Percentiles rank a stretch among this genome's conserved stretches.
phyloP scores from a whole-genome alignment of 169 alveolate genomes.

The Cryptosporidium xiaoi region DNA sequence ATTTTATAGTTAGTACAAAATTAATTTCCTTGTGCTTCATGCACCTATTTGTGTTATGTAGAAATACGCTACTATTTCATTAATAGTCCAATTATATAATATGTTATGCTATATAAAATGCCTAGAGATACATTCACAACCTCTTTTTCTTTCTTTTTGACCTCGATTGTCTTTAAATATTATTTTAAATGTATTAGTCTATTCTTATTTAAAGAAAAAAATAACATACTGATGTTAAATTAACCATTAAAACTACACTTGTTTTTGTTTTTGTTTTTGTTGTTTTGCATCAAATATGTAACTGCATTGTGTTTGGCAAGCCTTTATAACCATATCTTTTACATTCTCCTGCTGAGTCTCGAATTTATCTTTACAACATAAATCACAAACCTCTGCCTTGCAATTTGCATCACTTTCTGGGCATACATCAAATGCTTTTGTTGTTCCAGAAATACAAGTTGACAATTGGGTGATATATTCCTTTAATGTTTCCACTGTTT shows the following conservation, averaged over 20 bases:
- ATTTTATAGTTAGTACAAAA: too few species aligned
- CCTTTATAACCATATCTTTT: constrained; percentile 13
- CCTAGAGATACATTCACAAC: too few species aligned
- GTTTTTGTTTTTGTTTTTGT: not conserved
- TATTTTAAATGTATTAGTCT: too few species aligned
- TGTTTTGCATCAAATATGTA: constrained; percentile 17
- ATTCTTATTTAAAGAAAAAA: too few species aligned
- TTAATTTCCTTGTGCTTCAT: too few species aligned
- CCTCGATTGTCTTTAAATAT: too few species aligned
- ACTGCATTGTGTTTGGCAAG: constrained; percentile 60
- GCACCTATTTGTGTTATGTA: too few species aligned
- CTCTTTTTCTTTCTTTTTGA: too few species aligned
- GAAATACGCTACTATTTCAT: too few species aligned
- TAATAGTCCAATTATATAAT: too few species aligned
- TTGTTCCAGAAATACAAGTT: constrained; percentile 58
- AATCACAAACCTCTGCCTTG: constrained; percentile 50
- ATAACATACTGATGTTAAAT: too few species aligned
- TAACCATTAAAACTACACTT: not conserved
- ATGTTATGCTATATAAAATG: too few species aligned
- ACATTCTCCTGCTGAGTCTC: constrained; percentile 6
- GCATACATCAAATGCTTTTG: constrained; percentile 61
- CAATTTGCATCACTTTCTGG: constrained; percentile 53
- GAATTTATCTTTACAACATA: constrained; percentile 45
- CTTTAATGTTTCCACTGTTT: constrained; percentile 23
- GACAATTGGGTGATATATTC: constrained; percentile 28